Conservation (phyloP, 1,139 yeast genomes). For the Scheffersomyces quercinus region DNA sequence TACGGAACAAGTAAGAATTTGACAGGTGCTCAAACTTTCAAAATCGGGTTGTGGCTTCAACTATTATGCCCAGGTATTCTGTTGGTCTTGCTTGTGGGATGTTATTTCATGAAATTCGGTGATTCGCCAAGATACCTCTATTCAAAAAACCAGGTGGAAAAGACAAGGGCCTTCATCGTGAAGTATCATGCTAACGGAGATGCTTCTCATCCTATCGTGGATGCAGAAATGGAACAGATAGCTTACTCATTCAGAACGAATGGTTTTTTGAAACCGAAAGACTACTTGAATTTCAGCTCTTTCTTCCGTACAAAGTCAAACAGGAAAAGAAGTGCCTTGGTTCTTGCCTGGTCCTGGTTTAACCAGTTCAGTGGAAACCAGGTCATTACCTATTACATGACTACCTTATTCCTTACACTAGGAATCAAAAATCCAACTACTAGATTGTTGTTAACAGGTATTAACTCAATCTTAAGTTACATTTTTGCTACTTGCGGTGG, state of each 20-base stretch:
- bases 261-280: slow-evolving; percentile 3
- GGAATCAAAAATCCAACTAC: slow-evolving; percentile 19
- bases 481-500: slow-evolving; percentile 18
- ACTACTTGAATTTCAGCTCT: slow-evolving; percentile 8
- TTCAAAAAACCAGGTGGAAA: slow-evolving; percentile 32
- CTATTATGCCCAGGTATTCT: slow-evolving; percentile 19
- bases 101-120: slow-evolving; percentile 29
- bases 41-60: slow-evolving; percentile 22
- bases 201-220: slow-evolving; percentile 15
- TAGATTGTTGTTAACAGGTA: slow-evolving; percentile 18
- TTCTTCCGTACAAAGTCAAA: slow-evolving; percentile 4
- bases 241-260: slow-evolving; percentile 3
- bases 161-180: slow-evolving; percentile 32
- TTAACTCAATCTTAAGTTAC: slow-evolving; percentile 16
- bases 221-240: slow-evolving; percentile 20
- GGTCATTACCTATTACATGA: slow-evolving; percentile 19
- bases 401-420: slow-evolving; percentile 17
- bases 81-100: slow-evolving; percentile 24
- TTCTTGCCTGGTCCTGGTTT: slow-evolving; percentile 11
- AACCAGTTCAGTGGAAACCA: slow-evolving; percentile 21
- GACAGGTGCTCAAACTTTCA: slow-evolving; percentile 18
- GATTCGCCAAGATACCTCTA: slow-evolving; percentile 61
- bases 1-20: slow-evolving; percentile 23
- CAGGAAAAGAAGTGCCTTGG: slow-evolving; percentile 5
- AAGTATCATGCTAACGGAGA: slow-evolving; percentile 23